Percentiles rank a stretch among this genome's conserved stretches.
Conservation (phyloP, 164 flowering plant species). For the Hamamelis virginiana region DNA sequence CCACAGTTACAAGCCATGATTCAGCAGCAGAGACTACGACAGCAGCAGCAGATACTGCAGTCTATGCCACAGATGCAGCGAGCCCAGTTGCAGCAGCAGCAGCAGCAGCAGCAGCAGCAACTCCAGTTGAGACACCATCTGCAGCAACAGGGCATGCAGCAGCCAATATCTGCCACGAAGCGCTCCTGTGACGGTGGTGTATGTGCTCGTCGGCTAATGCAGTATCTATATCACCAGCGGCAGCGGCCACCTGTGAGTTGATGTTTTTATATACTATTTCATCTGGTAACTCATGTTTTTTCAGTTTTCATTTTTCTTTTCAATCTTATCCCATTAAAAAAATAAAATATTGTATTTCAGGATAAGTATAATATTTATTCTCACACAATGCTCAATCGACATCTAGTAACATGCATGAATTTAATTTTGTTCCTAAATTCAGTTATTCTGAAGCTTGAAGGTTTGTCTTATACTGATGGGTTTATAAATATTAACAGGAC, state of each 20-base stretch:
- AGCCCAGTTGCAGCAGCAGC: conserved; percentile 72
- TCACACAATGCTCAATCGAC: not conserved
- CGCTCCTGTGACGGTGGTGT: conserved; percentile 82
- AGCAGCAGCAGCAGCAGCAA: conserved; percentile 61
- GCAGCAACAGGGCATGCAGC: conserved; percentile 66
- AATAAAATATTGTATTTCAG: not conserved
- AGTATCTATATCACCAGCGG: conserved; percentile 89
- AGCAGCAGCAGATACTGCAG: conserved; percentile 71
- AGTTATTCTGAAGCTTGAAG: not conserved
- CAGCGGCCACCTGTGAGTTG: conserved; percentile 79
- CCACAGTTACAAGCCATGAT: conserved; percentile 78
- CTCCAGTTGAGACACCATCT: conserved; percentile 64
- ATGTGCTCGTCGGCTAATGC: conserved; percentile 93
- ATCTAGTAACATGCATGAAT: not conserved
- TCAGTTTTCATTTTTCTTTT: not conserved
- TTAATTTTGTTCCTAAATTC: no score
- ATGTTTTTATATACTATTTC: not conserved
- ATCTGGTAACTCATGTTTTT: not conserved
- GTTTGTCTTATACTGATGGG: not conserved
- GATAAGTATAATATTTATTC: no score
- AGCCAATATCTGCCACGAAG: conserved; percentile 46
- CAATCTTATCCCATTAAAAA: not conserved
- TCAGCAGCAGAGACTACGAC: conserved; percentile 82
- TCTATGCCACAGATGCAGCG: conserved; percentile 74
- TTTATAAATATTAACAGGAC: conserved; percentile 44